Conservation (phyloP, 2,329 filamentous ascomycete genomes). For the Trichoderma cornu-damae region DNA sequence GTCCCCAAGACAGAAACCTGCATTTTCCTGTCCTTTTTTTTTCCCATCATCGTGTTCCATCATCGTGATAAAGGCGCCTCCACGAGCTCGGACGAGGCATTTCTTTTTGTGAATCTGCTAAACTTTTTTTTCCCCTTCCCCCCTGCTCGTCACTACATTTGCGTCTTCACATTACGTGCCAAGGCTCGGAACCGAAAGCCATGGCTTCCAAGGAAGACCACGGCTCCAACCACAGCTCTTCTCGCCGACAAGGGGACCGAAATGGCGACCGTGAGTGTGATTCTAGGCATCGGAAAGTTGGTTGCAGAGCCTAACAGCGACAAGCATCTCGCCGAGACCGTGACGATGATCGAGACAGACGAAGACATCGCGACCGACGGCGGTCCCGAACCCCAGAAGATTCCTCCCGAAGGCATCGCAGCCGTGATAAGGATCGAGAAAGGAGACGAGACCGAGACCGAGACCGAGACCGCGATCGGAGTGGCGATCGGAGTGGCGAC, state of each 20-base stretch:
- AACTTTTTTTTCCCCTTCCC: too few species aligned
- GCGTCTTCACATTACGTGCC: not conserved
- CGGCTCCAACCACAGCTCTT: constrained; percentile 22
- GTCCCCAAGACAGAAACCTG: too few species aligned
- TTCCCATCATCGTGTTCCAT: too few species aligned
- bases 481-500: constrained; percentile 23
- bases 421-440: constrained; percentile 5
- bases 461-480: constrained; percentile 1
- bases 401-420: constrained; percentile 20
- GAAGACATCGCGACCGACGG: constrained; percentile 29
- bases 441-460: constrained; percentile 17
- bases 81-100: too few species aligned
- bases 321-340: constrained; percentile 23
- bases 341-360: constrained; percentile 25
- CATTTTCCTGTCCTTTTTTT: too few species aligned
- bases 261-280: constrained; percentile 4
- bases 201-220: constrained; percentile 30
- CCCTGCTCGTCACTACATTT: too few species aligned
- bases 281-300: constrained; percentile 22
- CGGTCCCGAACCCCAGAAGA: constrained; percentile 32
- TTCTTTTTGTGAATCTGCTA: too few species aligned
- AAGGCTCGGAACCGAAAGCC: not conserved
- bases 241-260: constrained; percentile 14
- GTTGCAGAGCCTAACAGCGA: constrained; percentile 22
- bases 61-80: too few species aligned